phyloP scores from a whole-genome alignment of 1,139 yeast genomes.

The Meyerozyma sp. region DNA sequence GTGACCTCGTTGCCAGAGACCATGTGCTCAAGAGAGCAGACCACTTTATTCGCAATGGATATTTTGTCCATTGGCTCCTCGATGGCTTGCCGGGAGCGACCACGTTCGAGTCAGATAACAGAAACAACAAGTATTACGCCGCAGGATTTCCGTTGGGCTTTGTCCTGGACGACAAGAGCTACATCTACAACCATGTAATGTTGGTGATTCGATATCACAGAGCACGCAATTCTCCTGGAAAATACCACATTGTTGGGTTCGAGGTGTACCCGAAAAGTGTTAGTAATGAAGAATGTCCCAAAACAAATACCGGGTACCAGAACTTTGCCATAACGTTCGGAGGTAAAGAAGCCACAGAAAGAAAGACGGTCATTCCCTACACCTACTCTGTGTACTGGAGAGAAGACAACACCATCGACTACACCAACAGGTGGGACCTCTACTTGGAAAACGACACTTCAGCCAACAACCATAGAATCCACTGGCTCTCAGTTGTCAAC shows the following conservation, averaged over 20 bases:
- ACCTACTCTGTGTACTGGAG: conserved; percentile 89
- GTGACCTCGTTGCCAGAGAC: conserved; percentile 54
- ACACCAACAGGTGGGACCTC: conserved; percentile 71
- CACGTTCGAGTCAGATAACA: conserved; percentile 62
- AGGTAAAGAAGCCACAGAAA: conserved; percentile 8
- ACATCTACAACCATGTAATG: conserved; percentile 76
- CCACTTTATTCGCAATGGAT: conserved; percentile 59
- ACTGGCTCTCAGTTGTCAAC: conserved; percentile 68
- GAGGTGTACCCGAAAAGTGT: conserved; percentile 89
- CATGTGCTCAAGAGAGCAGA: conserved; percentile 52
- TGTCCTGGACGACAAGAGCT: conserved; percentile 50
- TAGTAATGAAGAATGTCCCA: conserved; percentile 62
- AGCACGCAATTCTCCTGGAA: conserved; percentile 33
- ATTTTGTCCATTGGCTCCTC: conserved; percentile 77
- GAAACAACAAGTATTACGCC: conserved; percentile 64
- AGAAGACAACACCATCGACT: conserved; percentile 65
- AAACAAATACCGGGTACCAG: conserved; percentile 53
- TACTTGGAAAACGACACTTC: conserved; percentile 57
- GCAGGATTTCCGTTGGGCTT: conserved; percentile 87
- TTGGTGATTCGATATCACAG: conserved; percentile 71
- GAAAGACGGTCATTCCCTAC: conserved; percentile 52
- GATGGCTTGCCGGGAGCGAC: conserved; percentile 91
- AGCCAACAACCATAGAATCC: conserved; percentile 42
- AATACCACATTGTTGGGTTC: conserved; percentile 74
- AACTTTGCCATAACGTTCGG: conserved; percentile 41